A percentile compares a stretch with the other conserved stretches of the same genome.
Conservation (phyloP, 2,329 filamentous ascomycete species). For the Ceratocystis colombiana region DNA sequence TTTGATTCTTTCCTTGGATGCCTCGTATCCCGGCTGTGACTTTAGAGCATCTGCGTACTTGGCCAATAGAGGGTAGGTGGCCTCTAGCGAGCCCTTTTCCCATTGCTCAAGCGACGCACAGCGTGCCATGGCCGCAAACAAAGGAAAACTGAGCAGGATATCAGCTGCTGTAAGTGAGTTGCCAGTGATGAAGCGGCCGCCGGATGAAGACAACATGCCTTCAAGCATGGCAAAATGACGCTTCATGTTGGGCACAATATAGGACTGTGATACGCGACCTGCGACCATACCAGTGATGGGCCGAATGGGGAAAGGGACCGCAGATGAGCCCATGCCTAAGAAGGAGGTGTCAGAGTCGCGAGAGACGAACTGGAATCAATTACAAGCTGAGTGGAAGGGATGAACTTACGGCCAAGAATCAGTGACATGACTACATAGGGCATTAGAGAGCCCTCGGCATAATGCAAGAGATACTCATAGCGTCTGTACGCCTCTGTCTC, state of each 20-base stretch:
- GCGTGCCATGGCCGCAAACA: conserved; percentile 36
- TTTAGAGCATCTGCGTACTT: conserved; percentile 17
- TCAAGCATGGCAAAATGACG: conserved; percentile 43
- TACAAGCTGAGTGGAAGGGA: background rate
- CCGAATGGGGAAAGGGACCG: conserved; percentile 45
- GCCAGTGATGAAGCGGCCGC: conserved; percentile 42
- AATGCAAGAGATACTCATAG: conserved; percentile 66
- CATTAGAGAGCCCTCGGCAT: conserved; percentile 77
- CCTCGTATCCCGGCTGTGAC: conserved; percentile 40
- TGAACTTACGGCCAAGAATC: conserved; percentile 43
- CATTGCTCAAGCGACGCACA: conserved; percentile 16
- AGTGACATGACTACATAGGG: conserved; percentile 54
- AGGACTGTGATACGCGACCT: conserved; percentile 34
- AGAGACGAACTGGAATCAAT: background rate
- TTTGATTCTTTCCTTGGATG: conserved; percentile 41
- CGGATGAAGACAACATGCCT: conserved; percentile 39
- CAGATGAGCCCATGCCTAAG: conserved; percentile 37
- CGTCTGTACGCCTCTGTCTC: conserved; percentile 53
- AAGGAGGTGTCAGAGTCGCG: background rate
- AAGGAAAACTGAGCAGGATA: conserved; percentile 44
- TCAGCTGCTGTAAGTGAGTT: conserved; percentile 42
- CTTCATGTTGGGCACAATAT: conserved; percentile 41
- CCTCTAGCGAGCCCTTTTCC: conserved; percentile 22
- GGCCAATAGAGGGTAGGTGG: conserved; percentile 20
- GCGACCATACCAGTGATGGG: conserved; percentile 42